Evolutionary conservation across 331 rosid genomes (phyloP), one percentile per base, ranked within the genome.

Genomic region (Phaseolus coccineus): DNA sequence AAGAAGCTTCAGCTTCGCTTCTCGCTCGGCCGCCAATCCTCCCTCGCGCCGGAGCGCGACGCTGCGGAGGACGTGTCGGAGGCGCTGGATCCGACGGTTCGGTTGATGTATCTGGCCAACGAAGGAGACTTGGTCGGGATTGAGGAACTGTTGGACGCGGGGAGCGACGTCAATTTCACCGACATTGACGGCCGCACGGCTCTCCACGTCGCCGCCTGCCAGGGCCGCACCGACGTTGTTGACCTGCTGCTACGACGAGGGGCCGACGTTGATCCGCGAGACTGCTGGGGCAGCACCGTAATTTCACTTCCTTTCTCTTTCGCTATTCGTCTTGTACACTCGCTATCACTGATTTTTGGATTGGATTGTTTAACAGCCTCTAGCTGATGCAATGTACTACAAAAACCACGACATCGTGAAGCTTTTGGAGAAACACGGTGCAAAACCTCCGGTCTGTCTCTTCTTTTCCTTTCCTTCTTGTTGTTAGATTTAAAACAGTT

Each of bases 251-350:
- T 95, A 15, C 89, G 70, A 16, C 85, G 84, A 46, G 94, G 92
- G 1, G 97, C 99, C 31, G 74, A 71, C 8, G 87, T 91, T 13
- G 90, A 93, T 68, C 79, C 89, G 0, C 80, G 64, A 25, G 99
- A 95, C 80, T 91, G 96, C 19, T 95, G 99, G 99, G 95, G 97
- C 9, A 95, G 99, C 85, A 85, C 96, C 68, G 99, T 95, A 87
- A 86, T 74, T 65, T 42, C 62, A 8, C 46, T 58, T 33, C 1
- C 24, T 24, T 7, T 2, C 51, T 57, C 8, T 59, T 12, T 40
- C 14, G 16, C 1, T 46, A 0, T 46, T 46, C 16, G 31, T 1
- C 6, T 11, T 33, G 22, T 33, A 9, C 8, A 15, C 58, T 74
- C 14, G 9, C 30, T 40, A 1, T n/a, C 4, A 13, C 50, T 66